These are phyloP conservation scores for Iris macrosiphon DNA, from an alignment of 106 monocot genomes.

Conservation along the genomic window DNA sequence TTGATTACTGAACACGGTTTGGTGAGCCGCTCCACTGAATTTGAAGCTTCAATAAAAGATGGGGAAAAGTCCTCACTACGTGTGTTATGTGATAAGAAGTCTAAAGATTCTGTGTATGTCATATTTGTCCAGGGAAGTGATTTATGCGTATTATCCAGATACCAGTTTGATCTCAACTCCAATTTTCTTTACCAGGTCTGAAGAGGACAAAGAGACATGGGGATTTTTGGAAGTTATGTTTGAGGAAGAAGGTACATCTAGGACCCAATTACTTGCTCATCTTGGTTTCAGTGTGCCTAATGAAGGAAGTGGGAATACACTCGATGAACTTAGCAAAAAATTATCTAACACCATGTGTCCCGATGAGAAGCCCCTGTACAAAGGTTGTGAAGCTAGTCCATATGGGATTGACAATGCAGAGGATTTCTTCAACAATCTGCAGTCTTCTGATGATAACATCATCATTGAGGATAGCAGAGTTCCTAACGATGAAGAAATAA, in stretches of 20 bases:
- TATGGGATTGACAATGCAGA: constrained; percentile 82
- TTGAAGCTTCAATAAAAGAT: constrained; percentile 69
- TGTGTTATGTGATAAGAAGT: constrained; percentile 78
- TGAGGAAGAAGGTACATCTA: constrained; percentile 92
- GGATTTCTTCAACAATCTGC: constrained; percentile 88
- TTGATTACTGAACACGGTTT: constrained; percentile 86
- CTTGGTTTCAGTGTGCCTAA: constrained; percentile 76
- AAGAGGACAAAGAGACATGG: constrained; percentile 91
- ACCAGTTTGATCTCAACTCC: neutral
- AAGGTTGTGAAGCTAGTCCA: constrained; percentile 10
- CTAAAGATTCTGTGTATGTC: constrained; percentile 69
- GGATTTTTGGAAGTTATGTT: constrained; percentile 95
- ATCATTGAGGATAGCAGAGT: constrained; percentile 17
- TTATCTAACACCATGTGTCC: constrained; percentile 32
- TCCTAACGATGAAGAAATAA: constrained; percentile 31
- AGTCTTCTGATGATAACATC: constrained; percentile 21
- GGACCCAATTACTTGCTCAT: constrained; percentile 79
- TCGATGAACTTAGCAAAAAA: constrained; percentile 40
- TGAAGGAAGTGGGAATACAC: constrained; percentile 19
- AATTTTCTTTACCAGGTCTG: constrained; percentile 47
- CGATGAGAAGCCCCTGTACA: constrained; percentile 26
- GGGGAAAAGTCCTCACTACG: constrained; percentile 70
- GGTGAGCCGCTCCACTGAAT: constrained; percentile 86
- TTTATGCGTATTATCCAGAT: neutral
- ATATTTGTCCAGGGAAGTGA: neutral